Base-by-base conservation (phyloP, 2,329 filamentous ascomycete species). In the Coniochaeta sp. region DNA sequence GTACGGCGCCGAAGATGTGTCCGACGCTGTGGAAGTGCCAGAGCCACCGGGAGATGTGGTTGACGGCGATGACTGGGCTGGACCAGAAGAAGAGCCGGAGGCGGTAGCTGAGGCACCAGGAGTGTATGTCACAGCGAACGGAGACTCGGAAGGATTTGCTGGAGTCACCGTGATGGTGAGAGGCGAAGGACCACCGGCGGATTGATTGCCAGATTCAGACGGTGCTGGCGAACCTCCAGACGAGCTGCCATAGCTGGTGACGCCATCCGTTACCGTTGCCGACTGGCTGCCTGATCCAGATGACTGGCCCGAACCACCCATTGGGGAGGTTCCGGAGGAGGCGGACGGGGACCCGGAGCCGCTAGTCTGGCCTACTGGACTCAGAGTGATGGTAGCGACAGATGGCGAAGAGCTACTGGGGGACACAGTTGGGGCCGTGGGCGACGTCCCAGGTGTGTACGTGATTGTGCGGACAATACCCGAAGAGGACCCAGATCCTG, bases 381-480 rank as follows among this genome's bases (percentile, higher is more conserved):
- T 48, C 9, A 48, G 26, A 6, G 45, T 31, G n/a, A 31, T 48
- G 4, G 45, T 48, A 12, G 13, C 8, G 30, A 22, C 45, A 48
- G 26, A 14, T 10, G 45, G 45, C 16, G 45, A 48, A 10, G 28
- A 18, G 24, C 28, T 20, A 6, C 45, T n/a, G 30, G 45, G 12
- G 9, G 45, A 48, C 28, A 48, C 28, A 6, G 26, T 58, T 20
- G 49, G 55, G 6, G 48, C 7, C 1, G 14, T 10, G 10, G 46
- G 52, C 1, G 56, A 52, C 13, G 49, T 48, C 16, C 30, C 50
- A 6, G 42, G 3, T 1, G 58, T 59, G 50, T 61, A 60, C 14
- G 56, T 60, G 14, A 59, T 57, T 0, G 55, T 53, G 42, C 45
- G 26, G 18, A 48, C 26, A 31, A 48, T 10, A 6, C 58, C 59